Evolutionary conservation across 2,329 filamentous ascomycete genomes (phyloP).

Genomic region (Fusarium nygamai): DNA sequence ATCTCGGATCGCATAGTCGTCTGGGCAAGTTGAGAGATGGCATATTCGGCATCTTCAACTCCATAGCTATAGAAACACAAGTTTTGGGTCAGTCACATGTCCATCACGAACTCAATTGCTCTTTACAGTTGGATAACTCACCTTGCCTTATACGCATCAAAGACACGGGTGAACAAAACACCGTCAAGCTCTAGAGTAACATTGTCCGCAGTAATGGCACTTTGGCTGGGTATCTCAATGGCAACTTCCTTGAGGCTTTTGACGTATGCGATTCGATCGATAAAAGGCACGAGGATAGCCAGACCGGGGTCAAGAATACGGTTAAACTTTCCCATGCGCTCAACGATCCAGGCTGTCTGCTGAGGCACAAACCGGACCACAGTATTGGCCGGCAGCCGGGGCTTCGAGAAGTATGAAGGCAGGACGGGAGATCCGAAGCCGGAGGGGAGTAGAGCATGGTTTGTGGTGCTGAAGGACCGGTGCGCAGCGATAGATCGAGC

Average conservation of each 20-base stretch:
- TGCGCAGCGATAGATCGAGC: conserved; percentile 30
- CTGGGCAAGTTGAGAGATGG: conserved; percentile 96
- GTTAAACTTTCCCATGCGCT: conserved; percentile 98
- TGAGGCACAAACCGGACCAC: conserved; percentile 97
- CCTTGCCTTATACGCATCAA: conserved; percentile 98
- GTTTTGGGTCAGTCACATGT: conserved; percentile 7
- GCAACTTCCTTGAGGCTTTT: conserved; percentile 97
- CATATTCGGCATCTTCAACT: conserved; percentile 98
- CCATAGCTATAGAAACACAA: conserved; percentile 75
- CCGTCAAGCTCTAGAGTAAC: conserved; percentile 97
- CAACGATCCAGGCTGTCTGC: conserved; percentile 99
- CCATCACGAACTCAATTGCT: neutral
- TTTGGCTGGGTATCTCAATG: conserved; percentile 97
- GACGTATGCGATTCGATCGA: conserved; percentile 97
- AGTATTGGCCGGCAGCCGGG: conserved; percentile 87
- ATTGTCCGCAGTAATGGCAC: conserved; percentile 97
- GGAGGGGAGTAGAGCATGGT: conserved; percentile 47
- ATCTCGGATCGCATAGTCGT: conserved; percentile 99
- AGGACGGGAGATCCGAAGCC: conserved; percentile 50
- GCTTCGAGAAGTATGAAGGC: conserved; percentile 82
- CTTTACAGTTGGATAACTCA: conserved; percentile 52
- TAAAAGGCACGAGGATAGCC: conserved; percentile 85
- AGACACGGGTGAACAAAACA: conserved; percentile 93
- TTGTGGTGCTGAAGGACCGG: conserved; percentile 47
- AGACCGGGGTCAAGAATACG: conserved; percentile 92